Evolutionary conservation across 805 yeast species (phyloP), one percentile per base, ranked within the genome.

Genomic region (Ogataea degrootiae): DNA sequence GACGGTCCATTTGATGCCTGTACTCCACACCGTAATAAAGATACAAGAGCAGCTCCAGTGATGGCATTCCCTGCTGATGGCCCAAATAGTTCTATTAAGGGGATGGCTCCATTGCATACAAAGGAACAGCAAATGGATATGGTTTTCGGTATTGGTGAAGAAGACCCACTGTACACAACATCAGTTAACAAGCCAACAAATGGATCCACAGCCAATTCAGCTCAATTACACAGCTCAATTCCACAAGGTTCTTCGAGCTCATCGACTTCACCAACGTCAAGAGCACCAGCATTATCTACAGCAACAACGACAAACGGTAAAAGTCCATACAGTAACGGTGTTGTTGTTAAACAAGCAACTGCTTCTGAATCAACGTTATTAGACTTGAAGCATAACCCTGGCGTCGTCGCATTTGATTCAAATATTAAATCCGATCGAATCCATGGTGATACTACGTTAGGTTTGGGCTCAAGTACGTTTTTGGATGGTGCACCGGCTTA

Each of bases 1-100:
- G 99, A 94, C 69, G 99, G 99, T 12, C 99, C 99, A 15, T 94
- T 94, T 65, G 99, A 94, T 65, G 99, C 99, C 1, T 92, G 98
- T 67, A 87, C 95, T 3, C 98, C 99, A 7, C 96, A 88, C 66
- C 82, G 98, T 65, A 94, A 94, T 68, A 87, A 85, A 69, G 70
- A 69, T 54, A 72, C 75, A 17, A 76, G 73, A 61, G 82, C 80
- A 41, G 96, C 97, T 0, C 99, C 99, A 5, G 97, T 94, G 15
- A 73, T 81, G 71, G 99, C 99, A 0, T 94, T 92, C 75, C 97
- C 97, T 0, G 87, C 77, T 6, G 96, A 92, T 68, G 97, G 98
- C 0, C 97, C 98, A 53, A 94, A 94, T 68, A 85, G 80, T 60
- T 77, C 92, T 6, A 82, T 92, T 51, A 79, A 79, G 56, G 96